phyloP scores from a whole-genome alignment of 768 basidiomycete species.

The Xerocomus brunneocitrinus region DNA sequence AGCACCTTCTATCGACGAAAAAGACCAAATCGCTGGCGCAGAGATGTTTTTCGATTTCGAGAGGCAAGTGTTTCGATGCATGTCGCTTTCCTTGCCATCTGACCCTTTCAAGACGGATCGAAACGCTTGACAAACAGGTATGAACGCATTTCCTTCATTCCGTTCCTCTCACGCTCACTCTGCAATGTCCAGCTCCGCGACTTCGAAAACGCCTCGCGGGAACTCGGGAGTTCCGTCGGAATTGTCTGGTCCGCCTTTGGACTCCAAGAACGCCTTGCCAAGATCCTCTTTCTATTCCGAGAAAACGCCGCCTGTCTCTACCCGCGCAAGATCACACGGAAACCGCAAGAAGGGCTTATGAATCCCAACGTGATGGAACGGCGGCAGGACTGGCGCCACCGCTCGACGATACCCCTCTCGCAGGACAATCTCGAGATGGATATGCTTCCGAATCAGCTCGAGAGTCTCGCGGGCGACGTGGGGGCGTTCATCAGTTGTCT shows the following conservation, averaged over 20 bases:
- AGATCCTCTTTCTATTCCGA: constrained; percentile 46
- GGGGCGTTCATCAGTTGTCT: constrained; percentile 44
- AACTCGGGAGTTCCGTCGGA: constrained; percentile 51
- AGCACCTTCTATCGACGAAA: constrained; percentile 43
- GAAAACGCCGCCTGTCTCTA: constrained; percentile 52
- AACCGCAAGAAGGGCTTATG: constrained; percentile 32
- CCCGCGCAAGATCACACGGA: constrained; percentile 40
- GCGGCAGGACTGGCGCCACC: constrained; percentile 29
- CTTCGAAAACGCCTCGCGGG: constrained; percentile 51
- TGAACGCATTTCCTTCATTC: neutral
- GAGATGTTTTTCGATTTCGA: constrained; percentile 43
- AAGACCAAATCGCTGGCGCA: constrained; percentile 43
- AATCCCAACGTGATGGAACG: constrained; percentile 30
- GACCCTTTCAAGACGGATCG: constrained; percentile 35
- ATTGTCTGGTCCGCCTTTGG: constrained; percentile 49
- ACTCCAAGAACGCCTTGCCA: constrained; percentile 45
- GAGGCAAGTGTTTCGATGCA: constrained; percentile 27
- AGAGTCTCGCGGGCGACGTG: constrained; percentile 43
- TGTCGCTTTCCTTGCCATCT: neutral
- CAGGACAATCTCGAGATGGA: constrained; percentile 42
- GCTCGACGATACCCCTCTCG: constrained; percentile 34
- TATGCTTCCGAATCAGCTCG: constrained; percentile 42
- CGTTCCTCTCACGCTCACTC: neutral
- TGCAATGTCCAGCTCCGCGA: constrained; percentile 39
- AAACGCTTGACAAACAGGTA: constrained; percentile 46